Evolutionary conservation across 495 filamentous ascomycete species (phyloP).

Genomic region (Penicillium parvum): DNA sequence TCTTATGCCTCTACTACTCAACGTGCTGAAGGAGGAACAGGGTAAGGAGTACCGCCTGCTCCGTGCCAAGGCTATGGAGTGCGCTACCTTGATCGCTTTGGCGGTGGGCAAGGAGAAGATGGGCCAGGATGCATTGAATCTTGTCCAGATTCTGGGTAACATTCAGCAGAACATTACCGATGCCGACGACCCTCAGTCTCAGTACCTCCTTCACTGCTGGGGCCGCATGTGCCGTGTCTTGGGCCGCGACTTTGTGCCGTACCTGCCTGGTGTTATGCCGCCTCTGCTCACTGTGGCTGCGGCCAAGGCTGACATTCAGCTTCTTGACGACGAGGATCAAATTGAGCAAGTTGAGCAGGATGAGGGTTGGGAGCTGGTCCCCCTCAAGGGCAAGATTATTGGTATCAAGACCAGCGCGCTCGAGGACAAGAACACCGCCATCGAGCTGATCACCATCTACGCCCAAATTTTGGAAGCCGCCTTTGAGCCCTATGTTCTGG

Average conservation of each 20-base stretch:
- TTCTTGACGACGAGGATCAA: conserved; percentile 93
- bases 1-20: conserved; percentile 91
- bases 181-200: conserved; percentile 91
- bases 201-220: conserved; percentile 99
- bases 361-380: conserved; percentile 97
- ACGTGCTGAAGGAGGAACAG: conserved; percentile 79
- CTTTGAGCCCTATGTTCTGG: conserved; percentile 85
- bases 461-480: conserved; percentile 87
- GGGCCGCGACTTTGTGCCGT: conserved; percentile 84
- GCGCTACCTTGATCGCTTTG: conserved; percentile 91
- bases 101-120: conserved; percentile 93
- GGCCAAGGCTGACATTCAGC: conserved; percentile 95
- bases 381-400: conserved; percentile 93
- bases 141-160: conserved; percentile 79
- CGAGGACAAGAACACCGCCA: conserved; percentile 98
- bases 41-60: conserved; percentile 89
- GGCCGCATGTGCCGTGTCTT: conserved; percentile 97
- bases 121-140: conserved; percentile 74
- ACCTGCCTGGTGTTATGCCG: conserved; percentile 88
- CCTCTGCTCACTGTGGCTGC: conserved; percentile 86
- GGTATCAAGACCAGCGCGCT: conserved; percentile 95
- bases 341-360: conserved; percentile 89
- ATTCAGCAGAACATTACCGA: conserved; percentile 89
- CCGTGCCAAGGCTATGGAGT: conserved; percentile 98
- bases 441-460: conserved; percentile 95